Evolutionary conservation across 78 protist genomes (phyloP).

Genomic region (Bodo saltans): DNA sequence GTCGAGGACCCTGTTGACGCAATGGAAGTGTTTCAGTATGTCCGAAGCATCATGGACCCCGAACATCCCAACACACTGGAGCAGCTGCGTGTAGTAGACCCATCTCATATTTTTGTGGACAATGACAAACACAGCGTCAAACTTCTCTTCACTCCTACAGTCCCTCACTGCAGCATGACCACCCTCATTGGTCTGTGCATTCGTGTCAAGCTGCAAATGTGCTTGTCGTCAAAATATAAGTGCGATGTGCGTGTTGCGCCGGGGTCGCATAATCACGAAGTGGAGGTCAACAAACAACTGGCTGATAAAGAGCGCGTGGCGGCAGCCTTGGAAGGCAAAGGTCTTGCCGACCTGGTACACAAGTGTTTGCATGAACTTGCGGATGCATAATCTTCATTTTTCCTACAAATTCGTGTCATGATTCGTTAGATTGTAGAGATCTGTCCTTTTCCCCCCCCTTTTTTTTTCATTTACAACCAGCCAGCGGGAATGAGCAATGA

Average conservation of each 20-base stretch:
- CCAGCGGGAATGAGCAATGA: too few relatives aligned
- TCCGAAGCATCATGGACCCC: constrained; percentile 80
- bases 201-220: constrained; percentile 68
- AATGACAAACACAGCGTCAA: constrained; percentile 22
- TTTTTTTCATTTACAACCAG: too few relatives aligned
- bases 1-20: constrained; percentile 42
- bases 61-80: constrained; percentile 91
- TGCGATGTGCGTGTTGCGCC: constrained; percentile 39
- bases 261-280: constrained; percentile 46
- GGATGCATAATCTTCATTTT: too few relatives aligned
- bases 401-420: too few relatives aligned
- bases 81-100: constrained; percentile 61
- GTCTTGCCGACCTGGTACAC: constrained; percentile 49
- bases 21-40: constrained; percentile 43
- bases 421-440: too few relatives aligned
- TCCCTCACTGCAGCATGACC: constrained; percentile 87
- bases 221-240: constrained; percentile 68
- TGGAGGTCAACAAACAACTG: constrained; percentile 78
- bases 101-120: constrained; percentile 37
- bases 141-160: constrained; percentile 79
- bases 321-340: constrained; percentile 73
- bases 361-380: too few relatives aligned
- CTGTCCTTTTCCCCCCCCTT: too few relatives aligned
- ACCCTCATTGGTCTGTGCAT: constrained; percentile 85
- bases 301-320: constrained; percentile 87